Conservation (phyloP, 805 yeast species). For the Candida silvatica region DNA sequence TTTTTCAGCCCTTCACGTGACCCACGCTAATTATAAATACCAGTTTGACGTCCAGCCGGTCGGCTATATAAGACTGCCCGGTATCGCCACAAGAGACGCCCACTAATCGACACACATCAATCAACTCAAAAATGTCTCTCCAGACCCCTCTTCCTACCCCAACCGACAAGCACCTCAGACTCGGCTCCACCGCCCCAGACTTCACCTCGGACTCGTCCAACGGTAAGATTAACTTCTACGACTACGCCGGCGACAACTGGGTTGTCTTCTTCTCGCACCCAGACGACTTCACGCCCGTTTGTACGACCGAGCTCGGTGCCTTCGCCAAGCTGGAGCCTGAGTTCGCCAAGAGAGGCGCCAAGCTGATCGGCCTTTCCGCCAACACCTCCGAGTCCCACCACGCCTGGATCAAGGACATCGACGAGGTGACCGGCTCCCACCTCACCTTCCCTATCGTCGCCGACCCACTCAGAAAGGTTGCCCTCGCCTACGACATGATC, state of each 20-base stretch:
- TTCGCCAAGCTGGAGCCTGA: conserved; percentile 66
- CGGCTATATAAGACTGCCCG: too few relatives aligned
- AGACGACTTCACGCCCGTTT: conserved; percentile 72
- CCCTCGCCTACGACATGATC: conserved; percentile 59
- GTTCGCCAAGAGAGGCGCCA: conserved; percentile 54
- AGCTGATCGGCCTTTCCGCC: conserved; percentile 61
- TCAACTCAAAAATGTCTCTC: conserved; percentile 23
- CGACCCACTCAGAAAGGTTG: conserved; percentile 53
- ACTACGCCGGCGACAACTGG: conserved; percentile 56
- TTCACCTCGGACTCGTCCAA: conserved; percentile 54
- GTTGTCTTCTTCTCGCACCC: conserved; percentile 66
- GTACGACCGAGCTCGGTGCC: conserved; percentile 74
- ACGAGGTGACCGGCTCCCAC: conserved; percentile 52
- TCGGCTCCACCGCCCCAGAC: conserved; percentile 64
- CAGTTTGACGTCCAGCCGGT: too few relatives aligned
- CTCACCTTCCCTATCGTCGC: conserved; percentile 63
- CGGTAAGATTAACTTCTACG: conserved; percentile 57
- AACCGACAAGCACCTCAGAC: conserved; percentile 29
- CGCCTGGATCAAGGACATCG: conserved; percentile 65
- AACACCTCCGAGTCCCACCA: conserved; percentile 54
- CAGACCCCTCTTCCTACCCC: conserved; percentile 26
- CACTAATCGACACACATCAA: too few relatives aligned
- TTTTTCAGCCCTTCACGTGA: too few relatives aligned
- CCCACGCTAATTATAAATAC: too few relatives aligned
- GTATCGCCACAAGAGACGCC: too few relatives aligned